These are phyloP conservation scores for Arabidopsis hybrid DNA, from an alignment of 441 rosid species.

Conservation along the genomic window DNA sequence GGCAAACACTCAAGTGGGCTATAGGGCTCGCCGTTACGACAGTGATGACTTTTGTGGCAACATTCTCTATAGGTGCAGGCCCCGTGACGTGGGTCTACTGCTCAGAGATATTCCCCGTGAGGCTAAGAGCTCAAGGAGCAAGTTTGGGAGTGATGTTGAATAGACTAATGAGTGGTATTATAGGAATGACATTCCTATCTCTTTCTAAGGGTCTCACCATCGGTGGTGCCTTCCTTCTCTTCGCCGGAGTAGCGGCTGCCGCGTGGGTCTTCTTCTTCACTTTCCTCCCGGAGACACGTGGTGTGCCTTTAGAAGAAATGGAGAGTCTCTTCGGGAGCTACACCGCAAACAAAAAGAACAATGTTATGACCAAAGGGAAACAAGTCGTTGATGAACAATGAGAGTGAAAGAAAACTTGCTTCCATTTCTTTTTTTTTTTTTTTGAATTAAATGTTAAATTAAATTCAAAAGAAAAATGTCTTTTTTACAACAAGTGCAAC, in stretches of 20 bases:
- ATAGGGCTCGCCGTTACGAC: slow-evolving; percentile 55
- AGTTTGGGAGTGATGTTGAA: slow-evolving; percentile 69
- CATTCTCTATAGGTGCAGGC: slow-evolving; percentile 81
- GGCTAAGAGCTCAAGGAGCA: slow-evolving; percentile 81
- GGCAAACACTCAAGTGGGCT: slow-evolving; percentile 58
- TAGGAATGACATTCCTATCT: slow-evolving; percentile 64
- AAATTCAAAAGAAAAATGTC: too few relatives aligned
- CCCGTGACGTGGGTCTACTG: slow-evolving; percentile 84
- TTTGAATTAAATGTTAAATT: too few relatives aligned
- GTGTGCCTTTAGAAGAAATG: slow-evolving; percentile 70
- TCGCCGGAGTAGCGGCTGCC: slow-evolving; percentile 51
- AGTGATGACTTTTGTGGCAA: slow-evolving; percentile 62
- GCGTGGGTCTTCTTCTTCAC: slow-evolving; percentile 50
- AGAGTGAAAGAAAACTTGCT: not conserved
- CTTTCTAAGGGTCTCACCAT: slow-evolving; percentile 58
- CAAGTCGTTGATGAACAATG: slow-evolving; percentile 3
- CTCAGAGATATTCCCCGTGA: slow-evolving; percentile 79
- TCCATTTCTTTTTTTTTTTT: too few relatives aligned
- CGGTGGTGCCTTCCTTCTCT: slow-evolving; percentile 80
- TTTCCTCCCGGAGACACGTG: slow-evolving; percentile 72
- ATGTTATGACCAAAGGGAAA: not conserved
- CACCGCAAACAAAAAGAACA: slow-evolving; percentile 44
- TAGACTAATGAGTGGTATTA: slow-evolving; percentile 67
- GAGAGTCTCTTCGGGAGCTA: slow-evolving; percentile 64
- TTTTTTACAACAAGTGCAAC: too few relatives aligned